Evolutionary conservation across 176 grass and related monocot genomes (phyloP).

Genomic region (Avena insularis): DNA sequence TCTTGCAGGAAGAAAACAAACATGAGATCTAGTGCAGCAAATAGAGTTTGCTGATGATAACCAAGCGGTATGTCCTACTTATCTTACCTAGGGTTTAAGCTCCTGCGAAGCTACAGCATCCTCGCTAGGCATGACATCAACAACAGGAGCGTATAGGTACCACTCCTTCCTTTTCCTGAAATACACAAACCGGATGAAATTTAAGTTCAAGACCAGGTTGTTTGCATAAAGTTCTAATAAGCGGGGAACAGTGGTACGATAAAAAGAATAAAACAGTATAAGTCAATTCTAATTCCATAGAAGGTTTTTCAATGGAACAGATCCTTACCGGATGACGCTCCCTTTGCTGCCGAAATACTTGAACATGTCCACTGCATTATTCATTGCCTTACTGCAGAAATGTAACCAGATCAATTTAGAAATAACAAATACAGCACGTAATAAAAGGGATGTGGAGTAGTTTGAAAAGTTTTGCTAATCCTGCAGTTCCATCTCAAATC

Average conservation of each 20-base stretch:
- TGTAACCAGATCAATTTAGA: not conserved
- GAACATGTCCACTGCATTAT: slow-evolving; percentile 78
- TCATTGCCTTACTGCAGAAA: slow-evolving; percentile 78
- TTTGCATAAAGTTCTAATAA: not conserved
- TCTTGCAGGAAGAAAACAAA: not conserved
- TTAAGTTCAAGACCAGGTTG: not conserved
- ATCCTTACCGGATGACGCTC: slow-evolving; percentile 74
- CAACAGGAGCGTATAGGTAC: slow-evolving; percentile 83
- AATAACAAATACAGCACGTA: slow-evolving; percentile 6
- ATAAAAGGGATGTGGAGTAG: not conserved
- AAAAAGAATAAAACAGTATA: not conserved
- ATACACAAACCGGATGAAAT: slow-evolving; percentile 23
- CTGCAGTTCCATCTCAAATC: slow-evolving; percentile 28
- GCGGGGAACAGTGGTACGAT: not conserved
- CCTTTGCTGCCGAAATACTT: slow-evolving; percentile 97
- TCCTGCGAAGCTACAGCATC: slow-evolving; percentile 65
- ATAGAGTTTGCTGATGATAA: not conserved
- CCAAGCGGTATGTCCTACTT: not conserved
- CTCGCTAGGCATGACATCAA: slow-evolving; percentile 74
- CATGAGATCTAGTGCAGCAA: not conserved
- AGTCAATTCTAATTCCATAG: not conserved
- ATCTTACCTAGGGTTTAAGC: slow-evolving; percentile 61
- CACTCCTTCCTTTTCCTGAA: slow-evolving; percentile 92
- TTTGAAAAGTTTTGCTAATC: not conserved
- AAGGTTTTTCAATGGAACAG: not conserved